Conservation (phyloP, 441 rosid species). For the Codiaeum variegatum region DNA sequence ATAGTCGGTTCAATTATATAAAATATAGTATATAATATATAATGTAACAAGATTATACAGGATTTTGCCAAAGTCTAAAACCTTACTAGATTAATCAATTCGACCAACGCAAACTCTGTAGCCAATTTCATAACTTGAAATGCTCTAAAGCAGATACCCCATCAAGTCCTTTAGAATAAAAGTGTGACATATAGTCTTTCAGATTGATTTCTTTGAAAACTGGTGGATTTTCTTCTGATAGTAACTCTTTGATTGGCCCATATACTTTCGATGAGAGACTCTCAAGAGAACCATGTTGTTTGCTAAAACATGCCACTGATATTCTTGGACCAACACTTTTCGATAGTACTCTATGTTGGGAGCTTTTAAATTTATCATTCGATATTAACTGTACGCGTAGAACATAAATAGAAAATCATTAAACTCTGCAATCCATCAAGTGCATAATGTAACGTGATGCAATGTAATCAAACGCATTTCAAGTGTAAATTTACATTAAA, state of each 20-base stretch:
- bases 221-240: constrained; percentile 49
- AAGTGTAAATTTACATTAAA: too few relatives aligned
- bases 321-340: constrained; percentile 34
- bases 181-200: constrained; percentile 7
- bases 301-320: constrained; percentile 46
- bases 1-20: too few relatives aligned
- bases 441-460: too few relatives aligned
- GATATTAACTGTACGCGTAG: constrained; percentile 29
- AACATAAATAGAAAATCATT: neutral
- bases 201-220: constrained; percentile 33
- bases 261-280: constrained; percentile 22
- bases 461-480: too few relatives aligned
- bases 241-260: constrained; percentile 51
- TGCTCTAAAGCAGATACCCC: constrained; percentile 10
- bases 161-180: neutral
- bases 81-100: too few relatives aligned
- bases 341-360: constrained; percentile 25
- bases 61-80: too few relatives aligned
- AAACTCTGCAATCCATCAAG: neutral
- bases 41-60: too few relatives aligned
- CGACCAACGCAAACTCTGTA: neutral
- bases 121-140: constrained; percentile 8
- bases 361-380: constrained; percentile 32
- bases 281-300: neutral
- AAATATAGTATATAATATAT: too few relatives aligned